phyloP scores from a whole-genome alignment of 148 eudicot genomes.

The Rhododendron molle region DNA sequence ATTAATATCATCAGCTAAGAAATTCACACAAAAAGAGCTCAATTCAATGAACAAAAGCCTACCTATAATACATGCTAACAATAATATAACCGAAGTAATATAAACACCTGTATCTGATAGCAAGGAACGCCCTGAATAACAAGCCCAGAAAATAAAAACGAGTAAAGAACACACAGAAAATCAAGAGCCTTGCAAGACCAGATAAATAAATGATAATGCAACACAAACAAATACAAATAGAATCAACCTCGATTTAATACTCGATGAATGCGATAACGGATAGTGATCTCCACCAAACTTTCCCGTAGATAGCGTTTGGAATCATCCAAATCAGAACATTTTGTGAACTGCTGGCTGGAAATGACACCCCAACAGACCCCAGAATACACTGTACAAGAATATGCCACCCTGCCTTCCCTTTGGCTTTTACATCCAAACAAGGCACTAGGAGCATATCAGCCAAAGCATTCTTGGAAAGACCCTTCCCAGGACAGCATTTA shows the following conservation, averaged over 20 bases:
- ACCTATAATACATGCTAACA: conserved; percentile 8
- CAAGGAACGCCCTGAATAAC: not conserved
- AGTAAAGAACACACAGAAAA: not conserved
- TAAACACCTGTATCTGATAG: conserved; percentile 1
- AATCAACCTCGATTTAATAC: conserved; percentile 15
- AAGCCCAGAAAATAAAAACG: not conserved
- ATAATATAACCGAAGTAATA: not conserved
- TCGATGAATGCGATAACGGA: not conserved
- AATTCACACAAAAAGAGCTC: not conserved
- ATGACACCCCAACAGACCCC: conserved; percentile 4
- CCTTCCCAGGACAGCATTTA: not conserved
- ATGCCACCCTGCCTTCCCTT: conserved; percentile 9
- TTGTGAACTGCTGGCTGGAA: not conserved
- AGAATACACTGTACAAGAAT: conserved; percentile 24
- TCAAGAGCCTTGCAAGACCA: not conserved
- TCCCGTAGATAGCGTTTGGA: not conserved
- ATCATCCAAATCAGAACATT: not conserved
- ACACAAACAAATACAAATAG: not conserved
- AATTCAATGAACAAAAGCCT: not conserved
- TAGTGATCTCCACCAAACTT: conserved; percentile 7
- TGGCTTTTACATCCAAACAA: not conserved
- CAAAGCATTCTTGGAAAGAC: conserved; percentile 3
- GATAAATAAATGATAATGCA: conserved; percentile 15
- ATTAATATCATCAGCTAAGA: not conserved
- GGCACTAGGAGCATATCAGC: not conserved